phyloP scores from a whole-genome alignment of 2,329 filamentous ascomycete genomes.

The Escovopsis sp. region DNA sequence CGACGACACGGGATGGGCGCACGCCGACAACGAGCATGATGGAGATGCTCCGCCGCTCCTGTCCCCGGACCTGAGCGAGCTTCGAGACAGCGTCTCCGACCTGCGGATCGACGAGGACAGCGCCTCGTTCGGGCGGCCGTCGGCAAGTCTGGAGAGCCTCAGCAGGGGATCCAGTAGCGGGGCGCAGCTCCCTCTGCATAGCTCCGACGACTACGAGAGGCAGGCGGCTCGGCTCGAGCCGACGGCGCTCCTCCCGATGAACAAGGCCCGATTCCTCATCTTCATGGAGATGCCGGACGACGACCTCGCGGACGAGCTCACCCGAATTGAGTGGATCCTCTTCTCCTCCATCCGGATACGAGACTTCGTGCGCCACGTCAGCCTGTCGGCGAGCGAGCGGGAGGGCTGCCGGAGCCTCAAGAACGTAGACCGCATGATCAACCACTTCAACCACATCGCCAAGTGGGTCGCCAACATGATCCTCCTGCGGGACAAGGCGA shows the following conservation, averaged over 20 bases:
- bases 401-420: constrained; percentile 62
- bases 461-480: constrained; percentile 74
- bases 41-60: constrained; percentile 19
- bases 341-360: constrained; percentile 88
- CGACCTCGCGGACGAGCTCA: constrained; percentile 78
- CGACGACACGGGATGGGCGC: constrained; percentile 89
- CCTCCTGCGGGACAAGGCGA: constrained; percentile 83
- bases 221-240: constrained; percentile 61
- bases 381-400: constrained; percentile 53
- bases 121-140: constrained; percentile 24
- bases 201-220: constrained; percentile 65
- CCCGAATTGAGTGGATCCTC: constrained; percentile 95
- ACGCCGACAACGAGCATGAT: constrained; percentile 44
- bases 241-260: constrained; percentile 51
- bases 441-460: constrained; percentile 76
- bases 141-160: constrained; percentile 28
- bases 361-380: constrained; percentile 85
- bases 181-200: constrained; percentile 42
- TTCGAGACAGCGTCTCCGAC: constrained; percentile 27
- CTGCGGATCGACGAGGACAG: constrained; percentile 35
- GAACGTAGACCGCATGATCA: constrained; percentile 89
- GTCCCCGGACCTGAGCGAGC: constrained; percentile 24
- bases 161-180: constrained; percentile 23
- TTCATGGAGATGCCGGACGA: constrained; percentile 81
- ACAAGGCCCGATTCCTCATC: constrained; percentile 75